Evolutionary conservation across 345 rosid species (phyloP), one percentile per base, ranked within the genome.

Genomic region (Eucalyptus viminalis): DNA sequence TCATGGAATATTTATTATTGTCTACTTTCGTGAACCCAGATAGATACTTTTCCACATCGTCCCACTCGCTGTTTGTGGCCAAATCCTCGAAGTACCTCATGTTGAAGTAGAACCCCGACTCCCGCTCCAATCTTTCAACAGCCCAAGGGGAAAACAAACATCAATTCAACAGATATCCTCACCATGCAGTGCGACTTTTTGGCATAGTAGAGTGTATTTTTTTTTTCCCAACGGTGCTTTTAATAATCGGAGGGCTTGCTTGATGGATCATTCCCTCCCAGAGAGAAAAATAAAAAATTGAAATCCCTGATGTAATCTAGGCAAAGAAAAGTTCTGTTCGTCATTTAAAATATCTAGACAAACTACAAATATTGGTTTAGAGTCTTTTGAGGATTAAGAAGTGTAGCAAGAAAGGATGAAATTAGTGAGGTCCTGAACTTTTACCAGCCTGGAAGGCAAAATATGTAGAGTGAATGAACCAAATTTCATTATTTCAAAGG

Each of bases 51-150:
- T 97, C 99, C 86, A 95, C 96, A 88, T 97, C 96, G 89, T 97
- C 99, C 98, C 97, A 97, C 92, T 97, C 97, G 49, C 97, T 95
- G 92, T 95, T 96, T 27, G 95, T 93, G 91, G 95, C 97, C 96
- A 93, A 92, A 44, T 97, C 99, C 93, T 97, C 99, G 90, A 97
- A 97, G 80, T 92, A 91, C 90, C 95, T 93, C 97, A 94, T 94
- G 94, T 94, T 96, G 92, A 97, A 96, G 94, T 90, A 97, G 92
- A 94, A 96, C 44, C 96, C 96, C 11, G 99, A 97, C 92, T 97
- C 99, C 92, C 95, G 94, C 93, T 97, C 98, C 97, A 97, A 89
- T 88, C 99, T 97, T 97, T 76, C 91, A 89, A 89, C 87, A 86
- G 86, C 50, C 37, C 47, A 9, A 15, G 37, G 62, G 67, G n/a